Percentiles rank a stretch among this genome's conserved stretches.
Conservation (phyloP, 2,329 filamentous ascomycete species). For the Cladosporium sp. region DNA sequence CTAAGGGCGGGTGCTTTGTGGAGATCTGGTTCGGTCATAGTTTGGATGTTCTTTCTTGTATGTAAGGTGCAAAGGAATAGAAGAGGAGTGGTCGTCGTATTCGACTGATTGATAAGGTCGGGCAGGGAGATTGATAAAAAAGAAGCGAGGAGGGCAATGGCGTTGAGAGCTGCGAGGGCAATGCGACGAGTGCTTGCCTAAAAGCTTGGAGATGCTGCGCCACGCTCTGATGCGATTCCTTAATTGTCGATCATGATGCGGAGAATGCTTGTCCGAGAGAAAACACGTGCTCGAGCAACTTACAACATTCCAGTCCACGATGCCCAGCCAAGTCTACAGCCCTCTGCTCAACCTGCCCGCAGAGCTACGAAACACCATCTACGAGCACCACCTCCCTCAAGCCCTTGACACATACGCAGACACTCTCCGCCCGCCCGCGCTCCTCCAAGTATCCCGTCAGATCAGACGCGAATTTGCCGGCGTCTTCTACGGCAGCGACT, state of each 20-base stretch:
- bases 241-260: conserved; percentile 5
- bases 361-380: conserved; percentile 31
- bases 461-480: conserved; percentile 18
- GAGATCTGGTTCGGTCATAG: conserved; percentile 43
- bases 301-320: not conserved
- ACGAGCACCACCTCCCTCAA: conserved; percentile 26
- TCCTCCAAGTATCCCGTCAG: conserved; percentile 13
- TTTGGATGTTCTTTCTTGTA: not conserved
- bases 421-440: conserved; percentile 7
- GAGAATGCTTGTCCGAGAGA: conserved; percentile 4
- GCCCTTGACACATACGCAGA: conserved; percentile 18
- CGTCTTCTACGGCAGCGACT: conserved; percentile 21
- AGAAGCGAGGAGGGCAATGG: not conserved
- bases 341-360: conserved; percentile 29
- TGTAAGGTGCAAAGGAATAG: not conserved
- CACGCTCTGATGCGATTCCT: not conserved
- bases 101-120: not conserved
- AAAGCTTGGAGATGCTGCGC: not conserved
- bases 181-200: not conserved
- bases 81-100: not conserved
- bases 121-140: not conserved
- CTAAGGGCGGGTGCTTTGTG: conserved; percentile 51
- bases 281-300: not conserved
- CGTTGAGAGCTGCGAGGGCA: not conserved
- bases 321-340: not conserved